Conservation (phyloP, 2,329 filamentous ascomycete genomes). For the Aulographum hederae region DNA sequence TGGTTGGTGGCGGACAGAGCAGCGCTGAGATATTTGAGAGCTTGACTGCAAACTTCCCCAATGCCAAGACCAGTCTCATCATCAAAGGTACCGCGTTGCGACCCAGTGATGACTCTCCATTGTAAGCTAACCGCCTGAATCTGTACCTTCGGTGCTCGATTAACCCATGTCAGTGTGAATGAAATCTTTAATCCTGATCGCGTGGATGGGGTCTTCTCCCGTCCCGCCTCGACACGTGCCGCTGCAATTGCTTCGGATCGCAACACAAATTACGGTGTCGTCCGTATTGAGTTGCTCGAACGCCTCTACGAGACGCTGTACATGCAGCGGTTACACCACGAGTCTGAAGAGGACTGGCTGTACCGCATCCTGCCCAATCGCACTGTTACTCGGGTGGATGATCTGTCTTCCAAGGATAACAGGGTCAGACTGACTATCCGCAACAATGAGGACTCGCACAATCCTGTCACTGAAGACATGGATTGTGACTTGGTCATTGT, state of each 20-base stretch:
- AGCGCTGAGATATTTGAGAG: constrained; percentile 93
- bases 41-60: constrained; percentile 64
- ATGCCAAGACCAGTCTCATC: constrained; percentile 57
- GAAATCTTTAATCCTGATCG: constrained; percentile 87
- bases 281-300: constrained; percentile 79
- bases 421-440: constrained; percentile 30
- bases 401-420: constrained; percentile 12
- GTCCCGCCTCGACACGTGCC: constrained; percentile 43
- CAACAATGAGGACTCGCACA: constrained; percentile 21
- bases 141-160: too few relatives aligned
- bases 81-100: constrained; percentile 71
- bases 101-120: constrained; percentile 89
- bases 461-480: constrained; percentile 19
- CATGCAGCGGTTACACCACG: constrained; percentile 56
- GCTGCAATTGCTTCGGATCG: constrained; percentile 49
- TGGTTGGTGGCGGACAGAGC: constrained; percentile 80
- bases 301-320: constrained; percentile 78
- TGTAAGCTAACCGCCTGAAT: constrained; percentile 51
- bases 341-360: constrained; percentile 58
- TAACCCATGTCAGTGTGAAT: constrained; percentile 71
- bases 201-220: constrained; percentile 58
- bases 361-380: constrained; percentile 60
- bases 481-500: constrained; percentile 70
- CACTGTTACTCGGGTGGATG: constrained; percentile 43
- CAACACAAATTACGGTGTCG: constrained; percentile 86